Percentiles rank a stretch among this genome's conserved stretches.
These are phyloP conservation scores for Ascocoryne sarcoides DNA, from an alignment of 2,329 filamentous ascomycete genomes.

Conservation along the genomic window DNA sequence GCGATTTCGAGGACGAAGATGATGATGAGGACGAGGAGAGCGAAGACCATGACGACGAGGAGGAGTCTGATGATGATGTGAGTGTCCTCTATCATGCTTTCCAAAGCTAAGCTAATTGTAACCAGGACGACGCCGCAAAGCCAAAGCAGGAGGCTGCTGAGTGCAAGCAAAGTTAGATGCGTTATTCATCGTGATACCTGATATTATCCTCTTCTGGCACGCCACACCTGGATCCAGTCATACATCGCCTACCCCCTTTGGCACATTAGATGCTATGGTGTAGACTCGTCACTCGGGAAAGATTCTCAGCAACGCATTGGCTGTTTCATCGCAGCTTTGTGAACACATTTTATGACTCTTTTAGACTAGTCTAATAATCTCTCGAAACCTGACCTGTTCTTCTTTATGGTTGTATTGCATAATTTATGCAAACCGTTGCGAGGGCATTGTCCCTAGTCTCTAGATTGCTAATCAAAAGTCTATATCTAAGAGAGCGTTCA, in stretches of 20 bases:
- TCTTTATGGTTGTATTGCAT: constrained; percentile 15
- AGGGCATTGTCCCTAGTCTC: background rate
- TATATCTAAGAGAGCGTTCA: too few relatives aligned
- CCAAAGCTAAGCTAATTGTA: constrained; percentile 19
- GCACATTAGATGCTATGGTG: constrained; percentile 9
- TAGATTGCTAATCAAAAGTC: constrained; percentile 2
- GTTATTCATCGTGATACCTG: background rate
- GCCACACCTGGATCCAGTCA: constrained; percentile 7
- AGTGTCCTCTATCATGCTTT: constrained; percentile 23
- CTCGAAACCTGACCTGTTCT: constrained; percentile 13
- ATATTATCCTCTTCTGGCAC: constrained; percentile 3
- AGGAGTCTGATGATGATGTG: constrained; percentile 72
- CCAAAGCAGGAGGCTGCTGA: constrained; percentile 91
- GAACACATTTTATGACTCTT: constrained; percentile 12
- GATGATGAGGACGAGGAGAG: constrained; percentile 84
- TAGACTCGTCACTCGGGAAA: constrained; percentile 5
- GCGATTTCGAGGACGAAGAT: constrained; percentile 77
- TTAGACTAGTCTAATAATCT: constrained; percentile 28
- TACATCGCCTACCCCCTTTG: constrained; percentile 1
- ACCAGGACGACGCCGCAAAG: constrained; percentile 77
- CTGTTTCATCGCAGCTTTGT: constrained; percentile 8
- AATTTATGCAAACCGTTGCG: background rate
- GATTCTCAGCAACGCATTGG: constrained; percentile 6
- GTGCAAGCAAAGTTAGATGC: constrained; percentile 82
- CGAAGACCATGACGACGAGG: constrained; percentile 63